Conservation (phyloP, 176 grass and related monocot species). For the Raddia guianensis region DNA sequence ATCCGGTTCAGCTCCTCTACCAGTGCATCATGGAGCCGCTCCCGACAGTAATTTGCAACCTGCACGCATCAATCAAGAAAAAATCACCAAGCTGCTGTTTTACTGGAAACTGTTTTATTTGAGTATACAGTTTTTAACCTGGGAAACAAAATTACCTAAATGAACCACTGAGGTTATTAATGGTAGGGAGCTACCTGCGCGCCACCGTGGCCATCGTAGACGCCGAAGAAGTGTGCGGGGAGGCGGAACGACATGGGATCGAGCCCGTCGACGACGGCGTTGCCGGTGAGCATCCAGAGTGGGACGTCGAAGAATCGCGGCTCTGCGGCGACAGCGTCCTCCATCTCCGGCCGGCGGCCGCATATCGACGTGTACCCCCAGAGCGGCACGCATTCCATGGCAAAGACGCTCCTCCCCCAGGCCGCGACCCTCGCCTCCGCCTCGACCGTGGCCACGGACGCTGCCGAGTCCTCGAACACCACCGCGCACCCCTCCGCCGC, state of each 20-base stretch:
- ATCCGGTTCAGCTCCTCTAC: constrained; percentile 60
- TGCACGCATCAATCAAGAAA: constrained; percentile 7
- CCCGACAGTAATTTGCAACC: constrained; percentile 81
- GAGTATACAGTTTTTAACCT: neutral
- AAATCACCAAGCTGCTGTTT: constrained; percentile 26
- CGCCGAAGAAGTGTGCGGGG: constrained; percentile 75
- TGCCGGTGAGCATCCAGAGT: constrained; percentile 66
- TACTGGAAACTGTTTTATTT: neutral
- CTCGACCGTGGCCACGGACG: constrained; percentile 42
- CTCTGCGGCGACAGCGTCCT: constrained; percentile 54
- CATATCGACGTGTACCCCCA: constrained; percentile 72
- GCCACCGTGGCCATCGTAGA: constrained; percentile 90
- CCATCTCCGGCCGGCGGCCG: constrained; percentile 70
- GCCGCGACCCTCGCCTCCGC: constrained; percentile 53
- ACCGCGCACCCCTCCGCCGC: constrained; percentile 27
- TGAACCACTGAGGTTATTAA: neutral
- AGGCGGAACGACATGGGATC: constrained; percentile 59
- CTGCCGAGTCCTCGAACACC: constrained; percentile 47
- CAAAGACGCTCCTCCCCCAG: constrained; percentile 60
- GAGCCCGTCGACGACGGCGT: constrained; percentile 51
- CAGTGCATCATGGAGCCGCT: constrained; percentile 55
- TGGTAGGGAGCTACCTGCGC: constrained; percentile 36
- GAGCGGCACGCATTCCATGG: constrained; percentile 62
- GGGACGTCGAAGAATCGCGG: constrained; percentile 71
- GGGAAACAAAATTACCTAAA: constrained; percentile 13